Evolutionary conservation across 257 asterid genomes (phyloP).

Genomic region (Penstemon barbatus): DNA sequence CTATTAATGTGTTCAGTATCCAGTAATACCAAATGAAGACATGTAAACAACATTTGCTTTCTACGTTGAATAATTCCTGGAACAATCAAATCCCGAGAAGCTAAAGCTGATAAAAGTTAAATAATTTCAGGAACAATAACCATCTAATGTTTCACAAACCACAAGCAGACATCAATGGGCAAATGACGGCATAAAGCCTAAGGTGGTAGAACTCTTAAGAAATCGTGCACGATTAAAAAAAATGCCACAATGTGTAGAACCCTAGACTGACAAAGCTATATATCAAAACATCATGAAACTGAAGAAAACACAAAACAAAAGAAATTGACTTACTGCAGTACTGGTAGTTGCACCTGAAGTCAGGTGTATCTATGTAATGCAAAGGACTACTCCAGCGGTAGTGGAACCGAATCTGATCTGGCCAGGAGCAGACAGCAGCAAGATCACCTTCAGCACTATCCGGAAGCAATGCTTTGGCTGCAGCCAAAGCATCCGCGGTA

Average conservation of each 20-base stretch:
- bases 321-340: constrained; percentile 74
- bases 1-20: background rate
- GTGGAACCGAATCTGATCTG: constrained; percentile 67
- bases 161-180: constrained; percentile 4
- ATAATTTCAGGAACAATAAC: background rate
- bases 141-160: constrained; percentile 3
- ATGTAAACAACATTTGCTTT: background rate
- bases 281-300: background rate
- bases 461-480: constrained; percentile 77
- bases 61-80: background rate
- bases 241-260: background rate
- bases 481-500: constrained; percentile 59
- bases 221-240: background rate
- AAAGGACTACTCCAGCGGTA: constrained; percentile 81
- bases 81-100: background rate
- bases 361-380: constrained; percentile 91
- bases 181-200: constrained; percentile 5
- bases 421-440: constrained; percentile 84
- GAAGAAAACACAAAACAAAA: constrained; percentile 10
- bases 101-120: background rate
- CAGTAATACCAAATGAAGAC: constrained; percentile 5
- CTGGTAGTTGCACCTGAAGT: constrained; percentile 78
- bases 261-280: background rate
- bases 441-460: constrained; percentile 85
- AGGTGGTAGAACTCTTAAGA: constrained; percentile 4